phyloP scores from a whole-genome alignment of 352 stramenopile genomes.

The Globisporangium middletonii region DNA sequence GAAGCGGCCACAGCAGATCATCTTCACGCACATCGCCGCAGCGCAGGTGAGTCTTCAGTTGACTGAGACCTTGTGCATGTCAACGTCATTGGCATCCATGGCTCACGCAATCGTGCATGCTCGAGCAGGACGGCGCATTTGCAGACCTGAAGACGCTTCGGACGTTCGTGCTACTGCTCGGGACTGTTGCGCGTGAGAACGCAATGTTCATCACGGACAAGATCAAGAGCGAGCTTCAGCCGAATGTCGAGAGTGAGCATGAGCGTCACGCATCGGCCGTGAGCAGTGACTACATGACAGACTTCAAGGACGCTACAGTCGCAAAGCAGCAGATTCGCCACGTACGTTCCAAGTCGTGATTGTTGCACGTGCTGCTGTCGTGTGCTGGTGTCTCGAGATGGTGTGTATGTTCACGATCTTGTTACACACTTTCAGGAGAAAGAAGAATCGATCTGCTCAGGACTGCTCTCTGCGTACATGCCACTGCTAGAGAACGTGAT shows the following conservation, averaged over 20 bases:
- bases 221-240: constrained; percentile 1
- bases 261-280: neutral
- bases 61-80: neutral
- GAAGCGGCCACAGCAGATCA: neutral
- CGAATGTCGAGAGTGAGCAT: neutral
- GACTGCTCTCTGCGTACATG: constrained; percentile 11
- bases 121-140: neutral
- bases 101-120: neutral
- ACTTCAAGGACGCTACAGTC: neutral
- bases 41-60: neutral
- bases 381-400: neutral
- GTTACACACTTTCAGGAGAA: neutral
- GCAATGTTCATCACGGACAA: neutral
- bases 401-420: neutral
- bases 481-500: constrained; percentile 8
- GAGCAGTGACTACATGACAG: constrained; percentile 1
- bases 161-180: neutral
- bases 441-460: constrained; percentile 6
- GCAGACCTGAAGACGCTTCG: neutral
- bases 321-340: constrained; percentile 1
- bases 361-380: neutral
- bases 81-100: neutral
- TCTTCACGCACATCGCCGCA: constrained; percentile 1
- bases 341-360: neutral
- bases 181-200: constrained; percentile 1